phyloP scores from a whole-genome alignment of 306 rosid genomes.

The Cucurbita argyrosperma region DNA sequence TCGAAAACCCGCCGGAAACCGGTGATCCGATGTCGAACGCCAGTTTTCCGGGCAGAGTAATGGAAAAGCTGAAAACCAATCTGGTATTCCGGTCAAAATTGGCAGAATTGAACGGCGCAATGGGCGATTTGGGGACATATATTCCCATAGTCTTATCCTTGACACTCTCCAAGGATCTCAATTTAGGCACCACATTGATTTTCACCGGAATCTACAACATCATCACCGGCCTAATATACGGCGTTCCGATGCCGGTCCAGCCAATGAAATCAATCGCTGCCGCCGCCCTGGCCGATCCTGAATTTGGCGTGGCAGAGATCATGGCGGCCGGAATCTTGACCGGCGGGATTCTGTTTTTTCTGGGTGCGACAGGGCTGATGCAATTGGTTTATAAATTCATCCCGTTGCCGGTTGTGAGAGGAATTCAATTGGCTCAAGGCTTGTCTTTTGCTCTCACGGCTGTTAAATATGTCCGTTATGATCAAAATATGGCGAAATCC shows the following conservation, averaged over 20 bases:
- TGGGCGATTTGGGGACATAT: slow-evolving; percentile 74
- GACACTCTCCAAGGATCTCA: slow-evolving; percentile 39
- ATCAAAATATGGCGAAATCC: slow-evolving; percentile 37
- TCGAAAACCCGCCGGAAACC: neutral
- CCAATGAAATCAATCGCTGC: slow-evolving; percentile 82
- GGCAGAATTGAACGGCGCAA: slow-evolving; percentile 64
- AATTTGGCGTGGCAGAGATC: slow-evolving; percentile 44
- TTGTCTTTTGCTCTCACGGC: slow-evolving; percentile 58
- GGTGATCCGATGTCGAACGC: neutral
- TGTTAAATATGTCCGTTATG: slow-evolving; percentile 34
- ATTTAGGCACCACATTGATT: slow-evolving; percentile 63
- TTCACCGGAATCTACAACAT: slow-evolving; percentile 58
- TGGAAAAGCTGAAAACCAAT: slow-evolving; percentile 15
- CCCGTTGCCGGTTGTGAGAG: slow-evolving; percentile 52
- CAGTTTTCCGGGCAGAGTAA: neutral
- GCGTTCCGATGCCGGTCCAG: slow-evolving; percentile 82
- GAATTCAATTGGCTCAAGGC: slow-evolving; percentile 67
- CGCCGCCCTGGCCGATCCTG: slow-evolving; percentile 33
- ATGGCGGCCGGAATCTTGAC: slow-evolving; percentile 67
- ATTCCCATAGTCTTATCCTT: slow-evolving; percentile 61
- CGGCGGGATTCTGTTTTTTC: slow-evolving; percentile 29
- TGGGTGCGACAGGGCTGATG: slow-evolving; percentile 58
- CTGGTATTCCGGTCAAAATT: slow-evolving; percentile 39
- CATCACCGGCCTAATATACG: slow-evolving; percentile 56
- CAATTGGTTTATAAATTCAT: slow-evolving; percentile 35